Evolutionary conservation across 345 rosid species (phyloP), one percentile per base, ranked within the genome.

Genomic region (Erodium maritimum): DNA sequence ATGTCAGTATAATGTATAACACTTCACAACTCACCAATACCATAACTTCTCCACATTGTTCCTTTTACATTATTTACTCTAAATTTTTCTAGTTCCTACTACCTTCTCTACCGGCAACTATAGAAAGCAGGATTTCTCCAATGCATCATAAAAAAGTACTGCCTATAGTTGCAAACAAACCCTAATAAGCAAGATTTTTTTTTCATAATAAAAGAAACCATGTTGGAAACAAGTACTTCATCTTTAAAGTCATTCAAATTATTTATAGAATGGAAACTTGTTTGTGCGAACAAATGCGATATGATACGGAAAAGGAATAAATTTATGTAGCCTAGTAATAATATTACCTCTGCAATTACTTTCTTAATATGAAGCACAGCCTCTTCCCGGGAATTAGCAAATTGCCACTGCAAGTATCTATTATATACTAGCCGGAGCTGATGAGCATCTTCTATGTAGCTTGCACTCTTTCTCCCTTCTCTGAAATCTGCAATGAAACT

Each of bases 371-470:
- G 79, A 71, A 87, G 77, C 42, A 77, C 93, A 78, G 80, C 77
- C 60, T 84, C 95, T 54, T 82, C 79, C 58, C 73, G 65, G 29
- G 96, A 87, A 83, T 82, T 85, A 58, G 90, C 81, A 67, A 90
- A 90, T 67, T 90, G 71, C 99, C 99, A 94, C 67, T 94, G 99
- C 75, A 90, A 64, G 70, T 64, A 75, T 76, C 96, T 79, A 61
- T 90, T 94, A 69, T 94, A 69, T 55, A 94, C 81, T 66, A 87
- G 75, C 65, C 91, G 79, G 50, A 90, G 77, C 66, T 87, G 96
- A 76, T 85, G 96, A 64, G 87, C 99, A 74, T 90, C 97, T 71
- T 90, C 99, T 42, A 90, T 73, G 66, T 69, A 79, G 77, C 57
- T 78, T 55, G 80, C 59, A 64, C 77, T 68, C 60, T 81, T 94